Base-by-base conservation (phyloP, 176 grass and related monocot genomes). In the Hordeum marinum region DNA sequence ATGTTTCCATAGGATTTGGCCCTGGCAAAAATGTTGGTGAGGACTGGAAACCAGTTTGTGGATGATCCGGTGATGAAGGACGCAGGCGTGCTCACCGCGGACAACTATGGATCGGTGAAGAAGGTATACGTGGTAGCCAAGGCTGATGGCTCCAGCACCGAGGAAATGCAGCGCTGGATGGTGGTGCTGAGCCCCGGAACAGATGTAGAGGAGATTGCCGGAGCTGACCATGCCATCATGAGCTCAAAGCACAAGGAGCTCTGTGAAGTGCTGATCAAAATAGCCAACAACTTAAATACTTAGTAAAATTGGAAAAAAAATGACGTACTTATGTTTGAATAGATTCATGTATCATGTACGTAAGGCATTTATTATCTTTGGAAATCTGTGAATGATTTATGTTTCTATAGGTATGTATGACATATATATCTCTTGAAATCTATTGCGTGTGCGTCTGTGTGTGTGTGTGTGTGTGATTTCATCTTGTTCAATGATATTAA, bases 151-250 rank as follows among this genome's bases (percentile, higher is more conserved):
- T 85, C 84, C 55, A 82, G 75, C 55, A 31, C 41, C 17, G 72
- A 87, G 85, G 78, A 93, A 6, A 36, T 87, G 14, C 88, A 90
- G 60, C 82, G 68, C 13, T 93, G 91, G 91, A 76, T 93, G 85
- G 57, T 88, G 9, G 18, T 8, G 32, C 74, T 81, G 9, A 90
- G 85, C 85, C 78, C 82, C 0, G 82, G 55, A 23, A 68, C 79
- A 2, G 66, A 90, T 46, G 82, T 88, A 12, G 20, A 66, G 25
- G 79, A 88, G 74, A 86, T 86, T 1, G 18, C 52, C 6, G 52
- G 52, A 55, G 52, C 52, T 0, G 92, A 90, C 77, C 92, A 94
- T 14, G 84, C 84, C 78, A 63, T 83, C 26, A 90, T 94, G 92
- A 64, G 62, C 76, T 90, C 85, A 7, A 87, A 72, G 78, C 29